Conservation (phyloP, 805 yeast genomes). For the Hanseniaspora jakobsenii region DNA sequence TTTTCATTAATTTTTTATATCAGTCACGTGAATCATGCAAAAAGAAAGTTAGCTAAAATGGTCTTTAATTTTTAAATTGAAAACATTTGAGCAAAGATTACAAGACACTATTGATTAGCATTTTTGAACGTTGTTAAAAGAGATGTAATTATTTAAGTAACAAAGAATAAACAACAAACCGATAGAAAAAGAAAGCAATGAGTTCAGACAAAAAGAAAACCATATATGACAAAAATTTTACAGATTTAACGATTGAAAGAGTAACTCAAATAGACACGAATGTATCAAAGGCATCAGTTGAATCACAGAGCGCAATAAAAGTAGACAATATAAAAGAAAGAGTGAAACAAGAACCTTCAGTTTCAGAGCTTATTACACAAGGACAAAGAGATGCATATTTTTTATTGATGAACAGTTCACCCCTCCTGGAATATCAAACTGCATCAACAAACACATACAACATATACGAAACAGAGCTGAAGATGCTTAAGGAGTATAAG, state of each 20-base stretch:
- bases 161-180: background rate
- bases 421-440: conserved; percentile 25
- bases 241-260: conserved; percentile 11
- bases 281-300: background rate
- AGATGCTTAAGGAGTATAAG: conserved; percentile 20
- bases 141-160: too few species aligned
- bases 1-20: too few species aligned
- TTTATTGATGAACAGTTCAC: conserved; percentile 24
- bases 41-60: too few species aligned
- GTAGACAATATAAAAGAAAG: too few species aligned
- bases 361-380: background rate
- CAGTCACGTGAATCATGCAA: too few species aligned
- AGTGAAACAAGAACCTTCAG: too few species aligned
- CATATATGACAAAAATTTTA: conserved; percentile 11
- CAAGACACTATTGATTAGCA: too few species aligned
- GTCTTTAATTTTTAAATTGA: too few species aligned
- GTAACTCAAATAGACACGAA: conserved; percentile 14
- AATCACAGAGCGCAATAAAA: background rate
- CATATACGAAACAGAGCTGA: conserved; percentile 22
- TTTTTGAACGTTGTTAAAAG: too few species aligned
- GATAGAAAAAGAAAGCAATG: background rate
- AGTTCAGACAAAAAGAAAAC: too few species aligned
- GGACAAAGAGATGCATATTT: conserved; percentile 25
- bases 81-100: too few species aligned
- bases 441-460: conserved; percentile 20